phyloP scores from a whole-genome alignment of 495 filamentous ascomycete species.

The Saxophila tyrrhenica region DNA sequence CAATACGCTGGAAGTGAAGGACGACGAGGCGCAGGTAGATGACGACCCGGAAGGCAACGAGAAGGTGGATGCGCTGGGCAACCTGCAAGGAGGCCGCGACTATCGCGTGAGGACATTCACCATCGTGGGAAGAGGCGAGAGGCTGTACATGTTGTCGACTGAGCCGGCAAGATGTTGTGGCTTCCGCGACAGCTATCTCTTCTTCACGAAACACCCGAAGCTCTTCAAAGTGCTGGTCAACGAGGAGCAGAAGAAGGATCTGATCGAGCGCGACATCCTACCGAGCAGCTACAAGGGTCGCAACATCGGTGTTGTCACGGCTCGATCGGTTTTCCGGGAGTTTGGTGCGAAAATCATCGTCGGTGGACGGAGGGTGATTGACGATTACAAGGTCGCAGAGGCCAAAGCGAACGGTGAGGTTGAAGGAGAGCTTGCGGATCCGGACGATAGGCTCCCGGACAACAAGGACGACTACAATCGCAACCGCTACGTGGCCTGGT shows the following conservation, averaged over 20 bases:
- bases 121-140: slow-evolving; percentile 66
- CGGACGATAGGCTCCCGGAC: slow-evolving; percentile 60
- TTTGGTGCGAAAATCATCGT: slow-evolving; percentile 92
- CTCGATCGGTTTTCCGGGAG: slow-evolving; percentile 90
- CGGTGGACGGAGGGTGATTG: slow-evolving; percentile 69
- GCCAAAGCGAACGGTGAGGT: slow-evolving; percentile 69
- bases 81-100: slow-evolving; percentile 68
- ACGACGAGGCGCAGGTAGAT: slow-evolving; percentile 83
- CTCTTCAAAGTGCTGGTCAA: slow-evolving; percentile 94
- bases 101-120: slow-evolving; percentile 93
- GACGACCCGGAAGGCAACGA: slow-evolving; percentile 80
- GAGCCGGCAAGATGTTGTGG: slow-evolving; percentile 93
- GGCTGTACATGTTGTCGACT: slow-evolving; percentile 95
- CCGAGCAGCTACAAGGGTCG: slow-evolving; percentile 97
- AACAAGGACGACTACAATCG: slow-evolving; percentile 74
- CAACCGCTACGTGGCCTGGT: slow-evolving; percentile 97
- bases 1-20: slow-evolving; percentile 76
- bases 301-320: slow-evolving; percentile 93
- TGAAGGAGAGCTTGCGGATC: slow-evolving; percentile 84
- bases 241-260: slow-evolving; percentile 81
- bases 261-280: slow-evolving; percentile 88
- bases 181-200: slow-evolving; percentile 93
- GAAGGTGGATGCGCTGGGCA: slow-evolving; percentile 83
- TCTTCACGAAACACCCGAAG: slow-evolving; percentile 93
- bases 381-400: slow-evolving; percentile 79